Evolutionary conservation across 768 basidiomycete species (phyloP), one percentile per base, ranked within the genome.

Genomic region (Cystobasidium ongulense): DNA sequence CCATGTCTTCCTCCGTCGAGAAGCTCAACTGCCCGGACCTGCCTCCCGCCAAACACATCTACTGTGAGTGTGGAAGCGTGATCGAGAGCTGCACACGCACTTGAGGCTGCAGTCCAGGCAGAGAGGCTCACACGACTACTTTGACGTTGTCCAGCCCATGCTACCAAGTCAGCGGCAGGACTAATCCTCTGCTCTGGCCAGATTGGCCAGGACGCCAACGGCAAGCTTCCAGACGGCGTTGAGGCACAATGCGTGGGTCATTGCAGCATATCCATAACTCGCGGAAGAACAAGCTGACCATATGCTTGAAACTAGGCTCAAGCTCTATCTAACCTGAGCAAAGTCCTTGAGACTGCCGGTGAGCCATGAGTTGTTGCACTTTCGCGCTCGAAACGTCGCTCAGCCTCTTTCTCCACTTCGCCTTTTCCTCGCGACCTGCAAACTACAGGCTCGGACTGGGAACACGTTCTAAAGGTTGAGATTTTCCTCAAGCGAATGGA

Each of bases 401-500:
- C 1, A 43, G 8, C 63, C 8, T 64, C 11, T 8, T 64, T 43
- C 41, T 36, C 63, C 41, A 27, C 29, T 63, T 38, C 29, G 61
- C 31, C 38, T 38, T 21, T 21, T 33, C 38, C 18, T 13, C 31
- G n/a, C 21, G 59, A 18, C 23, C 36, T 61, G 7, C 25, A 4
- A 64, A 11, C 2, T 33, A 7, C 41, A 46, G 52, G 68, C 10
- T 38, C 29, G 11, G 68, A 61, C 53, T 59, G 68, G 54, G 68
- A 57, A 23, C 53, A 71, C 57, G 33, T 54, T 17, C 50, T 59
- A 5, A 59, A 71, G 33, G 53, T 36, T 29, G 53, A 61, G 57
- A 72, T 72, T 38, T 72, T 63, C 71, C 59, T 72, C 31, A 63
- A 62, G 38, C 38, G 59, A 8, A 63, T 72, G 71, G 59, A 63